Base-by-base conservation (phyloP, 2,329 filamentous ascomycete genomes). In the Leptographium lundbergii region DNA sequence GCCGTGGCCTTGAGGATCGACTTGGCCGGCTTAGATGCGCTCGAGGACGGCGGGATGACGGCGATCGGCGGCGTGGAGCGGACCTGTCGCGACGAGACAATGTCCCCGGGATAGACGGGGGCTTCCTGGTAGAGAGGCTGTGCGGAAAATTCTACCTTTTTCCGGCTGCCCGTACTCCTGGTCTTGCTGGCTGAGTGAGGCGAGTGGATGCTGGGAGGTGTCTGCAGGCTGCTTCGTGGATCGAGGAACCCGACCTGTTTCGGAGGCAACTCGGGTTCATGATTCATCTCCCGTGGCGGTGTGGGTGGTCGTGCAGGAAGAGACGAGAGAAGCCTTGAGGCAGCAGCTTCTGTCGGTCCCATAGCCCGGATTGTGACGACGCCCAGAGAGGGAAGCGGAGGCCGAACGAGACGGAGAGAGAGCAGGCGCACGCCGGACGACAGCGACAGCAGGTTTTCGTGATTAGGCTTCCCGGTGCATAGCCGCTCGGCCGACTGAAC, bases 1-100 rank as follows among this genome's bases (percentile, higher is more conserved):
- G 55, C 34, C 10, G 79, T 81, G 25, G 84, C 79, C 70, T 99
- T 99, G 61, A 99, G 79, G 57, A 99, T 99, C 4, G 81, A 78
- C 66, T 82, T 84, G 63, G 79, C 70, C 9, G 81, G 80, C 62
- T 73, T 78, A 7, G 73, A 66, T 1, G 67, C 66, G 67, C 61
- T 72, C 1, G 62, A 62, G 1, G 63, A 61, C 63, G 60, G 69
- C 60, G 59, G 63, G 5, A 59, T 74, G 68, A 60, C 75, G 68
- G 63, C 74, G 65, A 60, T 69, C 66, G 60, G 77, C 0, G 60
- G 59, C 1, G 61, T 54, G 4, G 54, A 13, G 6, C 57, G 55
- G 24, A 50, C 50, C 1, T 32, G 34, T 17, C 25, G 45, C 42
- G 10, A 24, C 19, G 50, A 6, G 47, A 6, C 34, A 45, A 59